Evolutionary conservation across 2,329 filamentous ascomycete species (phyloP).

Genomic region (Fusarium sarcochroum): DNA sequence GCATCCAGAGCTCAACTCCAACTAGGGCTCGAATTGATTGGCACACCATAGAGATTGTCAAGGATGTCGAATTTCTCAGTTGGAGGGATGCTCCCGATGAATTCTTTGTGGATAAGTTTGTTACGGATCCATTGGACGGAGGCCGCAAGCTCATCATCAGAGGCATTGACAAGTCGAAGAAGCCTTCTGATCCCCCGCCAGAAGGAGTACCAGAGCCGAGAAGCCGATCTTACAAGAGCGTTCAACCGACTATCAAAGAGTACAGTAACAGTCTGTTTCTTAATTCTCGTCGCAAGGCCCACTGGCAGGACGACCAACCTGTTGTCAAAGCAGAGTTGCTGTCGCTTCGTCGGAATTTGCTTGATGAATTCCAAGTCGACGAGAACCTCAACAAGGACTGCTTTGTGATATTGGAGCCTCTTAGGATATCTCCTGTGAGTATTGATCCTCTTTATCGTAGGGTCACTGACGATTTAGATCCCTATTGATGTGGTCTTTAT

Average conservation of each 20-base stretch:
- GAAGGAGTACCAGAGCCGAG: slow-evolving; percentile 63
- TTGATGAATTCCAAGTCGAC: slow-evolving; percentile 76
- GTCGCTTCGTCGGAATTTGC: slow-evolving; percentile 83
- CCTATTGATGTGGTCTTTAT: slow-evolving; percentile 78
- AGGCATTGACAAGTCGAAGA: slow-evolving; percentile 69
- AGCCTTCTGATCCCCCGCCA: slow-evolving; percentile 76
- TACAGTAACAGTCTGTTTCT: slow-evolving; percentile 85
- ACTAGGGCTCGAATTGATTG: slow-evolving; percentile 69
- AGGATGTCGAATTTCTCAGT: slow-evolving; percentile 51
- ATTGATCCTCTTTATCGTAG: slow-evolving; percentile 28
- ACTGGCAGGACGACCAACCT: slow-evolving; percentile 78
- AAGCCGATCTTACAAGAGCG: slow-evolving; percentile 59
- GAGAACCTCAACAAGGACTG: slow-evolving; percentile 62
- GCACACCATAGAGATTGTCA: slow-evolving; percentile 63
- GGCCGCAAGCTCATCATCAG: slow-evolving; percentile 71
- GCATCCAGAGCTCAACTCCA: slow-evolving; percentile 42
- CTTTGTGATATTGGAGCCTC: slow-evolving; percentile 81
- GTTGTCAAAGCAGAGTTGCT: slow-evolving; percentile 84
- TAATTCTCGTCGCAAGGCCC: slow-evolving; percentile 65
- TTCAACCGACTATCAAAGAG: slow-evolving; percentile 77
- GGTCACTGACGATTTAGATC: slow-evolving; percentile 63
- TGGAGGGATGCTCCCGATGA: slow-evolving; percentile 61
- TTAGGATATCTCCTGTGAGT: slow-evolving; percentile 82
- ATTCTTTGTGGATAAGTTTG: slow-evolving; percentile 67
- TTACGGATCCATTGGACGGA: slow-evolving; percentile 72